Percentiles rank a stretch among this genome's conserved stretches.
phyloP scores from a whole-genome alignment of 2,329 filamentous ascomycete species.

The Aspergillus neoniger region DNA sequence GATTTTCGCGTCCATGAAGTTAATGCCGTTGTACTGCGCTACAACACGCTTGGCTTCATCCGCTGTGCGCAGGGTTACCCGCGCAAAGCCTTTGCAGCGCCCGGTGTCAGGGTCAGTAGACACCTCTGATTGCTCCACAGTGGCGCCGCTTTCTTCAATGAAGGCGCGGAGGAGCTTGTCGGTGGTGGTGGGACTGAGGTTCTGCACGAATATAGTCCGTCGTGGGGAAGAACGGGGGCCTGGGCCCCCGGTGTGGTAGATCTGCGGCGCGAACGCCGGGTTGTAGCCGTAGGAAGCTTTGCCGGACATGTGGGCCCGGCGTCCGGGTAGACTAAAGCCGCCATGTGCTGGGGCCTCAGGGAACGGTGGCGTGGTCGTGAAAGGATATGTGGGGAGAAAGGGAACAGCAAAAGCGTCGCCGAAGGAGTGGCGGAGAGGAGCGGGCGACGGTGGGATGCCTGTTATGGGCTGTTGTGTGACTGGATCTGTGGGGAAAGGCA shows the following conservation, averaged over 20 bases:
- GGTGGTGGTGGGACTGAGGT: conserved; percentile 34
- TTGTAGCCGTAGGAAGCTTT: conserved; percentile 17
- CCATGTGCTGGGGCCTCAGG: conserved; percentile 8
- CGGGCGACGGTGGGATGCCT: conserved; percentile 32
- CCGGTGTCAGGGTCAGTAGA: conserved; percentile 25
- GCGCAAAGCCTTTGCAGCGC: conserved; percentile 28
- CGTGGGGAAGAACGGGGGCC: conserved; percentile 12
- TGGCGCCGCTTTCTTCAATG: conserved; percentile 31
- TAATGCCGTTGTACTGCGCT: conserved; percentile 34
- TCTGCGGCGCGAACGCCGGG: conserved; percentile 10
- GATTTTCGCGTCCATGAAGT: conserved; percentile 37
- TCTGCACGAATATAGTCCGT: conserved; percentile 31
- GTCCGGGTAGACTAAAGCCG: conserved; percentile 7
- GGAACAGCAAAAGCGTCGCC: conserved; percentile 31
- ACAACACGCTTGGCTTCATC: conserved; percentile 42
- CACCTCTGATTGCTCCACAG: conserved; percentile 37
- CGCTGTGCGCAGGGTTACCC: conserved; percentile 33
- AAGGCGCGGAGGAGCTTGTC: conserved; percentile 30
- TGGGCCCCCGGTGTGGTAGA: conserved; percentile 12
- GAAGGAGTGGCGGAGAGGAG: conserved; percentile 29
- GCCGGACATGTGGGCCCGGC: conserved; percentile 3
- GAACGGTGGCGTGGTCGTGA: conserved; percentile 23
- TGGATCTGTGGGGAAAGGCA: conserved; percentile 33
- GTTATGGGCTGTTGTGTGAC: conserved; percentile 22
- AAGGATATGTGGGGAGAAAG: conserved; percentile 32